Percentiles rank a stretch among this genome's conserved stretches.
phyloP scores from a whole-genome alignment of 1,284 basidiomycete genomes.

The Volvariella surrecta region DNA sequence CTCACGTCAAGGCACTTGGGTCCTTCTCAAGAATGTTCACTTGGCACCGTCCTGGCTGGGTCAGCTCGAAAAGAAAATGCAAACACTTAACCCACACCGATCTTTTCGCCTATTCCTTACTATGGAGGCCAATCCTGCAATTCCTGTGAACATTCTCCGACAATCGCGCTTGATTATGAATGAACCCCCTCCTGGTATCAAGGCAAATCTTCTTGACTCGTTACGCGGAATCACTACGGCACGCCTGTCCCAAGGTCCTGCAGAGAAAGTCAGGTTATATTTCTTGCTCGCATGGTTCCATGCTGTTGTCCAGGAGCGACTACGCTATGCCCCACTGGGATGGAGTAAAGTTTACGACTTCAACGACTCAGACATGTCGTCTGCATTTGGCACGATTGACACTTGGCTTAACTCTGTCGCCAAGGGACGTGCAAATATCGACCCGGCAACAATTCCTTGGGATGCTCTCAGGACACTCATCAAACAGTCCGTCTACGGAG shows the following conservation, averaged over 20 bases:
- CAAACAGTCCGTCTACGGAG: conserved; percentile 94
- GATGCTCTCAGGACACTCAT: conserved; percentile 83
- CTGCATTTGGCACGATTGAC: conserved; percentile 87
- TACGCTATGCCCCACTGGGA: conserved; percentile 90
- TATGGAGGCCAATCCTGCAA: conserved; percentile 89
- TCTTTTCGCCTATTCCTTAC: conserved; percentile 95
- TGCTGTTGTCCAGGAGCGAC: conserved; percentile 89
- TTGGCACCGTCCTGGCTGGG: conserved; percentile 91
- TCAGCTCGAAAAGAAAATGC: conserved; percentile 93
- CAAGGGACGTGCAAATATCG: conserved; percentile 84
- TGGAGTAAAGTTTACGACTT: conserved; percentile 97
- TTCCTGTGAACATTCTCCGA: conserved; percentile 92
- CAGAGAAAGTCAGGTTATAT: conserved; percentile 85
- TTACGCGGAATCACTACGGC: conserved; percentile 67
- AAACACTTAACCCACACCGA: conserved; percentile 80
- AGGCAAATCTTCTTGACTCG: conserved; percentile 90
- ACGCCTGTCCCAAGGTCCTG: conserved; percentile 76
- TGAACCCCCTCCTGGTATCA: conserved; percentile 92
- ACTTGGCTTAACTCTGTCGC: conserved; percentile 76
- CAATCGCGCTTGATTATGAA: conserved; percentile 96
- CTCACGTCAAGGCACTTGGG: conserved; percentile 88
- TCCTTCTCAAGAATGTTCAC: conserved; percentile 93
- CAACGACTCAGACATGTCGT: conserved; percentile 96
- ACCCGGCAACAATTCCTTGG: conserved; percentile 90
- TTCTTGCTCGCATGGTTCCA: conserved; percentile 99